Percentiles rank a stretch among this genome's conserved stretches.
These are phyloP conservation scores for Cytidiella melzeri DNA, from an alignment of 768 basidiomycete genomes.

Conservation along the genomic window DNA sequence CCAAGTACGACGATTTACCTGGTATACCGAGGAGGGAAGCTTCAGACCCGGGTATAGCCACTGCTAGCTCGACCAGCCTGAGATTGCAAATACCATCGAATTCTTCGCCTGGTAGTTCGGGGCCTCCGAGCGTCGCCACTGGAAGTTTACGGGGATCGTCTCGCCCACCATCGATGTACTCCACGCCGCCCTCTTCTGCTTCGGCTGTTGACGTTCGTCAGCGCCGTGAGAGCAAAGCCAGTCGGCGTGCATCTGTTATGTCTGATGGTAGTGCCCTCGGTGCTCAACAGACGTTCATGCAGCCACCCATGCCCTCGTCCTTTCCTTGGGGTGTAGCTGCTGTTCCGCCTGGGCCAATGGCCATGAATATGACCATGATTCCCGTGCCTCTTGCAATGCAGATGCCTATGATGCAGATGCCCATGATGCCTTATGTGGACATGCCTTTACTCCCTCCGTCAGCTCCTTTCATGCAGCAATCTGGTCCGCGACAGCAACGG, in stretches of 20 bases:
- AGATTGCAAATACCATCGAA: constrained; percentile 18
- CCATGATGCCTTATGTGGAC: constrained; percentile 36
- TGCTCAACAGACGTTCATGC: constrained; percentile 2
- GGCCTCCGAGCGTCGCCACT: constrained; percentile 38
- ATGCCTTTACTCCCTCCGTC: constrained; percentile 68
- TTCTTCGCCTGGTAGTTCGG: constrained; percentile 50
- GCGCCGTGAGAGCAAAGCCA: constrained; percentile 30
- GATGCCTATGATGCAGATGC: constrained; percentile 24
- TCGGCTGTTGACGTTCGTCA: constrained; percentile 23
- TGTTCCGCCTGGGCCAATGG: constrained; percentile 10
- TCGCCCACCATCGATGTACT: constrained; percentile 52
- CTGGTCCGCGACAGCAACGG: constrained; percentile 33
- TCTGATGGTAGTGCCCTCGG: constrained; percentile 15
- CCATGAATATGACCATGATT: constrained; percentile 6
- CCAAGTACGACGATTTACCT: constrained; percentile 17
- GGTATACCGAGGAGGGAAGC: constrained; percentile 17
- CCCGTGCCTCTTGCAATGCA: neutral
- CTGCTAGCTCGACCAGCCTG: constrained; percentile 10
- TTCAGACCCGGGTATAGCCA: constrained; percentile 27
- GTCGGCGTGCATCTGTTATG: constrained; percentile 18
- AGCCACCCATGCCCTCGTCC: constrained; percentile 4
- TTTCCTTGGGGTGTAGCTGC: constrained; percentile 11
- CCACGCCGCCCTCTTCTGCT: constrained; percentile 46
- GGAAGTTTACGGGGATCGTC: constrained; percentile 35
- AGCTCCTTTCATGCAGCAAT: constrained; percentile 67